Evolutionary conservation across 768 basidiomycete species (phyloP).

Genomic region (Dentipellis sp.): DNA sequence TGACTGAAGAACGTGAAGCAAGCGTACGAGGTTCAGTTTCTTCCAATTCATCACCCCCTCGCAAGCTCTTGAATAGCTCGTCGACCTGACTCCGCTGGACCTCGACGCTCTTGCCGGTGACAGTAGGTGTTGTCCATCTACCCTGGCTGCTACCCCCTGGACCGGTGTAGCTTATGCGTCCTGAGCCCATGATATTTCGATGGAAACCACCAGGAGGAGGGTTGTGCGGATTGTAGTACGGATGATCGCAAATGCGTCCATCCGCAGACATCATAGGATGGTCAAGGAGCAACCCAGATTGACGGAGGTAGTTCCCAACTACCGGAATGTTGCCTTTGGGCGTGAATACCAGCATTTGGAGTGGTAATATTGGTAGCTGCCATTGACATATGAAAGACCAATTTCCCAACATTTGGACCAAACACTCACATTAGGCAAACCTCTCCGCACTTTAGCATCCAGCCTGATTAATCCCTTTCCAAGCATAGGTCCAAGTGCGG

Average conservation of each 20-base stretch:
- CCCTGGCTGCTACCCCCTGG: constrained; percentile 26
- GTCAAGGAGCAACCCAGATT: constrained; percentile 62
- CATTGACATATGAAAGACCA: constrained; percentile 3
- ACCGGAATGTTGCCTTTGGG: constrained; percentile 87
- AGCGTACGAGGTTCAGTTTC: constrained; percentile 76
- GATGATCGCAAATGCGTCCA: constrained; percentile 39
- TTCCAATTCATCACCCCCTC: constrained; percentile 75
- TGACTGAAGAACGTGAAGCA: constrained; percentile 20
- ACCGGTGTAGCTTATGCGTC: constrained; percentile 29
- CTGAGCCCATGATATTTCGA: constrained; percentile 30
- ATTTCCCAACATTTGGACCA: not conserved
- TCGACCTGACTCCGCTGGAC: constrained; percentile 91
- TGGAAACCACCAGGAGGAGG: constrained; percentile 63
- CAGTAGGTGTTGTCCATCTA: constrained; percentile 49
- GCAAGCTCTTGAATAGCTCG: constrained; percentile 83
- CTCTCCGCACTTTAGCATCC: constrained; percentile 68
- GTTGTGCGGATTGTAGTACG: constrained; percentile 86
- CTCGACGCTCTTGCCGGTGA: constrained; percentile 73
- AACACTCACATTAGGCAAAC: constrained; percentile 47
- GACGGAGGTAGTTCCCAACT: constrained; percentile 68
- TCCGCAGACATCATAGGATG: constrained; percentile 47
- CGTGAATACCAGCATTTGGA: constrained; percentile 86
- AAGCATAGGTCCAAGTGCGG: constrained; percentile 72
- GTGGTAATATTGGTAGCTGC: constrained; percentile 72
- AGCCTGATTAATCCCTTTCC: constrained; percentile 76